Evolutionary conservation across 805 yeast species (phyloP), one percentile per base, ranked within the genome.

Genomic region (Schwanniomyces yamadae): DNA sequence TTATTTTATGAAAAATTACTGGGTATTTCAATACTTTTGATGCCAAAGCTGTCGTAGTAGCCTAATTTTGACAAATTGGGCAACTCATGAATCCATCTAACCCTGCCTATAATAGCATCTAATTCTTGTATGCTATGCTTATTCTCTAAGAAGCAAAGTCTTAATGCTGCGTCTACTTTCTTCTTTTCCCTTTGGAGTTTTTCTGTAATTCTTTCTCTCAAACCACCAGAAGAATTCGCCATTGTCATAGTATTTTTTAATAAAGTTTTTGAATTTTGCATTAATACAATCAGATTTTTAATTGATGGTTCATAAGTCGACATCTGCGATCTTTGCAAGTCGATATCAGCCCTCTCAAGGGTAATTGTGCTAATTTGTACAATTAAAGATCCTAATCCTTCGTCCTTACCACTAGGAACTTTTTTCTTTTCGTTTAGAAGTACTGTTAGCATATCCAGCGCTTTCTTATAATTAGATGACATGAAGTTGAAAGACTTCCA

Each of bases 331-430:
- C 80, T 56, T 48, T 74, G 79, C 9, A 73, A 46, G 36, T 75
- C 80, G 3, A 75, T 61, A 46, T 77, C 82, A 1, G 77, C 68
- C 32, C 81, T 57, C 21, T 73, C 77, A n/a, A 75, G 69, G 21
- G 66, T 46, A 1, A 75, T 54, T 6, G 69, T 60, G 40, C 73
- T 58, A 2, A 73, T 40, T 38, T 70, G 71, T 9, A 61, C 49
- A 19, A 61, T 51, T 13, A 63, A 35, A 1, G 53, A 41, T 1
- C 72, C 70, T 22, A 59, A 29, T 3, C 63, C 66, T 7, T 39
- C 25, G 19, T 52, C 53, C 5, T 34, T 40, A 1, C 50, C 50
- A 4, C 48, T 28, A 10, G 52, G 45, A 13, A 33, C 34, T 26
- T 45, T 44, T 28, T 37, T 38, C 31, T 36, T 42, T 5, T 48